Evolutionary conservation across 768 basidiomycete species (phyloP).

Genomic region (Mycena galopus): DNA sequence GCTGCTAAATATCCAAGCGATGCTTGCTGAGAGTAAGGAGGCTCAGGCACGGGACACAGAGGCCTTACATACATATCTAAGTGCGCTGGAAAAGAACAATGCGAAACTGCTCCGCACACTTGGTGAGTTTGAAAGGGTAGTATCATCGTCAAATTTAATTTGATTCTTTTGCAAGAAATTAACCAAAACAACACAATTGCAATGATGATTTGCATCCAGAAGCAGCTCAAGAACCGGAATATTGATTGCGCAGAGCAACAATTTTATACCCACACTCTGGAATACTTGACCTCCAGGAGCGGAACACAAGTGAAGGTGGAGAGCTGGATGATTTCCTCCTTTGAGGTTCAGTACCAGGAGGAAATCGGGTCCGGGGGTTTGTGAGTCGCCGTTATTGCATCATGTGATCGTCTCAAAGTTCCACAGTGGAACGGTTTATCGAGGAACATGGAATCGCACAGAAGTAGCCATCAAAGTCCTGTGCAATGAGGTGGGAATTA

Average conservation of each 20-base stretch:
- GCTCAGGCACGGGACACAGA: constrained; percentile 23
- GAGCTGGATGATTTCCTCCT: constrained; percentile 37
- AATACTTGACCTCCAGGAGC: constrained; percentile 23
- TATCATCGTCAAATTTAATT: background rate
- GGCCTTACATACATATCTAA: constrained; percentile 20
- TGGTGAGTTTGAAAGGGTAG: background rate
- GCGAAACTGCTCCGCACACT: constrained; percentile 16
- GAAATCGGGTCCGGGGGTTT: constrained; percentile 36
- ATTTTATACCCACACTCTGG: constrained; percentile 30
- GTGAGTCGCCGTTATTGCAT: constrained; percentile 12
- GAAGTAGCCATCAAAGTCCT: constrained; percentile 33
- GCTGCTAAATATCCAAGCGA: constrained; percentile 21
- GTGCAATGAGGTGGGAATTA: constrained; percentile 21
- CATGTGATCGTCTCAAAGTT: background rate
- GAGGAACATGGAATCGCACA: constrained; percentile 37
- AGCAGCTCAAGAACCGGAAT: constrained; percentile 11
- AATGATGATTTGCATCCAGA: constrained; percentile 37
- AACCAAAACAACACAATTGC: constrained; percentile 31
- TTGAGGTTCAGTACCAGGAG: constrained; percentile 30
- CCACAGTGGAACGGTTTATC: constrained; percentile 31
- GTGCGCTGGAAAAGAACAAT: constrained; percentile 12
- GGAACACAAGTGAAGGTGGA: constrained; percentile 26
- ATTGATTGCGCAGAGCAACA: constrained; percentile 17
- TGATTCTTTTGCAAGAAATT: constrained; percentile 16
- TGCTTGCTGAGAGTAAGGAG: constrained; percentile 16